Evolutionary conservation across 345 rosid genomes (phyloP), one percentile per base, ranked within the genome.

Genomic region (Dipteronia sinensis): DNA sequence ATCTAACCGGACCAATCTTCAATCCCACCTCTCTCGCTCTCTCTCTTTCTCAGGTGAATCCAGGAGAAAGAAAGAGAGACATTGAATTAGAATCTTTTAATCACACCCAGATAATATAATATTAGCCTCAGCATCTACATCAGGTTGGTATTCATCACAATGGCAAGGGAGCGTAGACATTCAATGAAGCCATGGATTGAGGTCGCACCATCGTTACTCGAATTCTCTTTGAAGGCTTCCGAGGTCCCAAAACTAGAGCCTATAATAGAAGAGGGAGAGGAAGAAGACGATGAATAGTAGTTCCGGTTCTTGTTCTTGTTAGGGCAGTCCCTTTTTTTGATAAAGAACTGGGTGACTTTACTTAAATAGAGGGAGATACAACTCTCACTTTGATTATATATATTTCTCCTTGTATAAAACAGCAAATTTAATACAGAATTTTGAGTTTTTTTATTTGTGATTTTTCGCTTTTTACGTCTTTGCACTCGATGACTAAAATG

Each of bases 161-260:
- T 82, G 88, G 82, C 71, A 19, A 70, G 31, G 69, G 76, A 72
- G 49, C 2, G 65, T 2, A 69, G 34, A 23, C 56, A 27, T n/a
- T 3, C 7, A 15, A 81, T 51, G 86, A 80, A 65, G 71, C 84
- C 82, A 0, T 82, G 83, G 86, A 68, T 83, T 2, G 90, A 87
- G 86, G 85, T 81, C 4, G 83, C 82, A 2, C 87, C 90, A 3
- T 58, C 67, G 1, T 86, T 78, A 66, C 69, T 87, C 9, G 78
- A 20, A 17, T 78, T 65, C 22, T 83, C 73, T 0, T 65, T 31
- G 8, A 84, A 81, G 78, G 63, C 80, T 22, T 84, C 89, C 3
- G 75, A 34, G 67, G 67, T 73, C 51, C 87, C 89, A 0, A 79
- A 66, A 4, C 65, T 89, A 29, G 93, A 87, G 76, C 83, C 90